These are phyloP conservation scores for Carex myosuroides DNA, from an alignment of 176 grass and related monocot species.

Conservation along the genomic window DNA sequence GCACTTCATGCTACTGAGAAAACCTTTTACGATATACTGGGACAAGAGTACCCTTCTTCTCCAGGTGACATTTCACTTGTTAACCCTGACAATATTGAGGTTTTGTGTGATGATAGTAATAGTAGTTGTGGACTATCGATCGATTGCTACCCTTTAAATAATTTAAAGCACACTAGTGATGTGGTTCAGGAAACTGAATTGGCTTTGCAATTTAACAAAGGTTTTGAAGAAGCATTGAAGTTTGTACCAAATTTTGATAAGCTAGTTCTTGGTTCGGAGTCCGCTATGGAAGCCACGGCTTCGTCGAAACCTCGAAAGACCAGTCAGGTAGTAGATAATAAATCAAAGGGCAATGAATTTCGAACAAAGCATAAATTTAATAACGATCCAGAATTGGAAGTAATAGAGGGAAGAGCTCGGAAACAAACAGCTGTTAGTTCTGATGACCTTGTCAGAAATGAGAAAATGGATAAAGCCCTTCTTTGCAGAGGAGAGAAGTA, in stretches of 20 bases:
- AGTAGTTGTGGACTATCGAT: not conserved
- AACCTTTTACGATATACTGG: conserved; percentile 32
- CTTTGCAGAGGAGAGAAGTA: conserved; percentile 17
- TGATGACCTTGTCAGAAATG: conserved; percentile 26
- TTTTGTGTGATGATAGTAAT: not conserved
- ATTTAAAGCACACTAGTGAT: not conserved
- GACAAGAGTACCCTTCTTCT: conserved; percentile 14
- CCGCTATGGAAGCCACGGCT: not conserved
- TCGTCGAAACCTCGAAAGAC: not conserved
- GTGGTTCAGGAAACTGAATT: not conserved
- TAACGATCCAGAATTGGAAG: conserved; percentile 18
- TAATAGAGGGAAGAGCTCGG: conserved; percentile 31
- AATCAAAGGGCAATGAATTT: not conserved
- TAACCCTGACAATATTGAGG: not conserved
- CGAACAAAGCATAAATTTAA: conserved; percentile 1
- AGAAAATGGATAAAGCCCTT: conserved; percentile 35
- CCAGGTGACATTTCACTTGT: not conserved
- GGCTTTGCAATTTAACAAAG: conserved; percentile 32
- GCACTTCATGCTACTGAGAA: conserved; percentile 35
- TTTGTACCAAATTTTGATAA: conserved; percentile 40
- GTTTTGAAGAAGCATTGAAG: conserved; percentile 27
- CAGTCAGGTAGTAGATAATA: not conserved
- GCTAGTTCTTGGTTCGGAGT: conserved; percentile 28
- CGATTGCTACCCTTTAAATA: not conserved
- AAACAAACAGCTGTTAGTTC: conserved; percentile 27